Percentiles rank a stretch among this genome's conserved stretches.
Evolutionary conservation across 2,329 filamentous ascomycete species (phyloP).

Genomic region (Ophiostoma ips): DNA sequence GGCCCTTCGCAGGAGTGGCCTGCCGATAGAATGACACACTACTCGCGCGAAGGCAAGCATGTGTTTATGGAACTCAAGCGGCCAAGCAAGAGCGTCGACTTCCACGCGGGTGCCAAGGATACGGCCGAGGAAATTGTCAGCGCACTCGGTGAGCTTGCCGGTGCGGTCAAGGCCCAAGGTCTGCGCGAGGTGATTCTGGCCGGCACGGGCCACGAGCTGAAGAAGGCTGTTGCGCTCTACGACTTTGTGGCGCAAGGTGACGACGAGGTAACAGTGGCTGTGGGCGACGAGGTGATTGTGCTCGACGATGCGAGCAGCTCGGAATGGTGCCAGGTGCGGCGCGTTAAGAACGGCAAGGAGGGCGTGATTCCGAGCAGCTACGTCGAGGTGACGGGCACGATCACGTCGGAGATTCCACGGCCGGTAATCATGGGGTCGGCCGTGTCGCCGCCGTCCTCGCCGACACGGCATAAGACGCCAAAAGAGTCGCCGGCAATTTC

Average conservation of each 20-base stretch:
- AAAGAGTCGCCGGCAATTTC: slow-evolving; percentile 28
- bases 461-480: neutral
- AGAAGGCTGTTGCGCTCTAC: slow-evolving; percentile 77
- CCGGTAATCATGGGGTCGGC: slow-evolving; percentile 31
- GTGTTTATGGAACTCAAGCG: slow-evolving; percentile 87
- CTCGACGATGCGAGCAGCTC: slow-evolving; percentile 85
- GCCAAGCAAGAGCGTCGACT: slow-evolving; percentile 89
- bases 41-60: slow-evolving; percentile 95
- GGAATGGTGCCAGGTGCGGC: slow-evolving; percentile 95
- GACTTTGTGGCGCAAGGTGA: slow-evolving; percentile 95
- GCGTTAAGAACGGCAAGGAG: slow-evolving; percentile 82
- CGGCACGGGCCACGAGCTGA: slow-evolving; percentile 53
- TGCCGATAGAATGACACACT: slow-evolving; percentile 90
- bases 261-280: slow-evolving; percentile 84
- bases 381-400: slow-evolving; percentile 67
- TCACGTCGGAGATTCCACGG: slow-evolving; percentile 25
- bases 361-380: slow-evolving; percentile 96
- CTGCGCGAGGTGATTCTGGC: slow-evolving; percentile 77
- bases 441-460: slow-evolving; percentile 4
- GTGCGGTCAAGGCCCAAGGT: slow-evolving; percentile 69
- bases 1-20: slow-evolving; percentile 85
- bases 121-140: slow-evolving; percentile 87
- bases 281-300: slow-evolving; percentile 81
- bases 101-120: slow-evolving; percentile 94
- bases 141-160: slow-evolving; percentile 77